Conservation (phyloP, 768 basidiomycete species). For the Psilocybe azurescens region DNA sequence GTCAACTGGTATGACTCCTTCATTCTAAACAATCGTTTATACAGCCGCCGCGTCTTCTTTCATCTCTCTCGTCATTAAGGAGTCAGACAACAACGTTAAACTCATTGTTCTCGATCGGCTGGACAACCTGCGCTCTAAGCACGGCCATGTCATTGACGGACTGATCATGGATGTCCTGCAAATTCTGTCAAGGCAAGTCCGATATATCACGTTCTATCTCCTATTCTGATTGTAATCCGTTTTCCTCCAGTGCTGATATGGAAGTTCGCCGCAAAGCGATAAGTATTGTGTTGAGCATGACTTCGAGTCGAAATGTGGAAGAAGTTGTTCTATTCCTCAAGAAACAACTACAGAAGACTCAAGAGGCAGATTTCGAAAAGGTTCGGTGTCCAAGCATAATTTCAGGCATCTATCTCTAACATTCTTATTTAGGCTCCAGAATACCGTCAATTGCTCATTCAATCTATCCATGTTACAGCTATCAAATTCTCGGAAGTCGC, state of each 20-base stretch:
- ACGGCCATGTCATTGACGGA: conserved; percentile 87
- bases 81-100: conserved; percentile 99
- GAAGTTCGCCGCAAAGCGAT: conserved; percentile 95
- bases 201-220: not conserved
- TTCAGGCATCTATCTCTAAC: not conserved
- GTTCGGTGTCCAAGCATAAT: conserved; percentile 39
- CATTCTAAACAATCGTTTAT: conserved; percentile 6
- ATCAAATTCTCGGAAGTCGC: conserved; percentile 98
- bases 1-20: not conserved
- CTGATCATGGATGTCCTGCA: conserved; percentile 97
- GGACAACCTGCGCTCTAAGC: conserved; percentile 79
- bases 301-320: conserved; percentile 92
- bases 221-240: not conserved
- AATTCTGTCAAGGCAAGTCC: conserved; percentile 73
- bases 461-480: conserved; percentile 95
- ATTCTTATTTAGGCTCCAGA: conserved; percentile 77
- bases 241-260: conserved; percentile 83
- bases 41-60: conserved; percentile 88
- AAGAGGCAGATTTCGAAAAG: conserved; percentile 93
- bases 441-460: conserved; percentile 95
- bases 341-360: conserved; percentile 94
- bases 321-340: conserved; percentile 96
- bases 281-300: conserved; percentile 89
- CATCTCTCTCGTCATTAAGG: conserved; percentile 89
- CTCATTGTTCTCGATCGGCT: conserved; percentile 94